A percentile compares a stretch with the other conserved stretches of the same genome.
phyloP scores from a whole-genome alignment of 495 filamentous ascomycete genomes.

The Penicillium pancosmium region DNA sequence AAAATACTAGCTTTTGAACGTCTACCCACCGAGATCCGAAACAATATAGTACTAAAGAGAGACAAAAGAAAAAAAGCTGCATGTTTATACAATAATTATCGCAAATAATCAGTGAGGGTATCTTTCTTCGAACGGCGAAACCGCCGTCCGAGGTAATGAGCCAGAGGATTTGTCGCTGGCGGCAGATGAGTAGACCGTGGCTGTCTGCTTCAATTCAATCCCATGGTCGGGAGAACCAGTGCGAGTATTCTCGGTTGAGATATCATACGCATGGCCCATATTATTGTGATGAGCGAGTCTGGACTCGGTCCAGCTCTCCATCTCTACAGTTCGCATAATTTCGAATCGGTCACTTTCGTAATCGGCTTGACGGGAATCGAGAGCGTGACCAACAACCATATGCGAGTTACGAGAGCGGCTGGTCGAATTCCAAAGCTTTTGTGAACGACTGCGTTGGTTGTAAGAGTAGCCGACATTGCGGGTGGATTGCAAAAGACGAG shows the following conservation, averaged over 20 bases:
- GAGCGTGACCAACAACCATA: not conserved
- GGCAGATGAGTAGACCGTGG: conserved; percentile 11
- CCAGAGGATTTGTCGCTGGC: conserved; percentile 3
- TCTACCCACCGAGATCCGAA: not conserved
- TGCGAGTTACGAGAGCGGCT: conserved; percentile 25
- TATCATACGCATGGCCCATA: conserved; percentile 16
- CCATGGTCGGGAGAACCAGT: conserved; percentile 17
- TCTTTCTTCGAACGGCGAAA: not conserved
- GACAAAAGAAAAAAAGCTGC: not conserved
- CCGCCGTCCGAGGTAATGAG: not conserved
- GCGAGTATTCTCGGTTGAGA: conserved; percentile 20
- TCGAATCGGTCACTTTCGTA: conserved; percentile 28
- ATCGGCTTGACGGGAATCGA: conserved; percentile 8
- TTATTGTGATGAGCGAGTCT: conserved; percentile 17
- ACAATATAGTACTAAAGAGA: not conserved
- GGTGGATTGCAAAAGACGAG: conserved; percentile 39
- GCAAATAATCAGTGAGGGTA: not conserved
- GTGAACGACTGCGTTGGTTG: conserved; percentile 22
- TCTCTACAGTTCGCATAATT: conserved; percentile 38
- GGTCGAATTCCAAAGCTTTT: conserved; percentile 31
- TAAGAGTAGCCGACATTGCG: conserved; percentile 24
- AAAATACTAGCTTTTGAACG: not conserved
- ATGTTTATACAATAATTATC: not conserved
- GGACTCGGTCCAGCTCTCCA: conserved; percentile 37
- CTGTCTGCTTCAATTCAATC: conserved; percentile 24